Evolutionary conservation across 768 basidiomycete species (phyloP), one percentile per base, ranked within the genome.

Genomic region (Amanita polypyramis): DNA sequence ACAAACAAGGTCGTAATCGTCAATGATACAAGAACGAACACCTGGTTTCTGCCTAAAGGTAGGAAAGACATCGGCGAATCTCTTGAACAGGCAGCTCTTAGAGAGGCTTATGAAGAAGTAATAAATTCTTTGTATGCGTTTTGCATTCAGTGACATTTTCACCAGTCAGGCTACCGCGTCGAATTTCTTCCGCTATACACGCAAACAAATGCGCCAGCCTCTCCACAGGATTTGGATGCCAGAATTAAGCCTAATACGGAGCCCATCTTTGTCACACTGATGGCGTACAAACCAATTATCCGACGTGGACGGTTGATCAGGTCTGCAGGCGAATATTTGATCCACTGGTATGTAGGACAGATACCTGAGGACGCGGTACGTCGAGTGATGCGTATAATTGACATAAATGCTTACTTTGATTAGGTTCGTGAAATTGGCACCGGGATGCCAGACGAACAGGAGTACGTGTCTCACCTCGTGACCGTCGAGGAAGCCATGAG

Each of bases 21-120:
- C 0, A 62, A 69, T 43, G 75, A 79, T 47, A 56, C 51, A 0
- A 37, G 52, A 33, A 47, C 45, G 27, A 58, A 64, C 6, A 57
- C 63, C n/a, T 83, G 72, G 71, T 81, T 83, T 58, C 65, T 83
- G 3, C 82, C 82, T 0, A 70, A 70, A 43, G 82, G 82, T 6
- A 62, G 82, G 39, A 85, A 84, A 59, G 82, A 85, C 58, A 54
- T 76, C 0, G 80, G 79, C 4, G 82, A 85, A 64, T 72, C 70
- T 2, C 58, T 82, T 21, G 80, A 82, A 56, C 59, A 70, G 39
- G 58, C 81, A 0, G 81, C 76, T 0, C 59, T 83, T 34, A 64
- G 82, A 38, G 82, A 84, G 62, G 81, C 76, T 3, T 76, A 79
- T 56, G 81, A 84, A 57, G 81, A 83, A 74, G 80, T 79, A 50